Evolutionary conservation across 2,329 filamentous ascomycete genomes (phyloP).

Genomic region (Aspergillus ustus): DNA sequence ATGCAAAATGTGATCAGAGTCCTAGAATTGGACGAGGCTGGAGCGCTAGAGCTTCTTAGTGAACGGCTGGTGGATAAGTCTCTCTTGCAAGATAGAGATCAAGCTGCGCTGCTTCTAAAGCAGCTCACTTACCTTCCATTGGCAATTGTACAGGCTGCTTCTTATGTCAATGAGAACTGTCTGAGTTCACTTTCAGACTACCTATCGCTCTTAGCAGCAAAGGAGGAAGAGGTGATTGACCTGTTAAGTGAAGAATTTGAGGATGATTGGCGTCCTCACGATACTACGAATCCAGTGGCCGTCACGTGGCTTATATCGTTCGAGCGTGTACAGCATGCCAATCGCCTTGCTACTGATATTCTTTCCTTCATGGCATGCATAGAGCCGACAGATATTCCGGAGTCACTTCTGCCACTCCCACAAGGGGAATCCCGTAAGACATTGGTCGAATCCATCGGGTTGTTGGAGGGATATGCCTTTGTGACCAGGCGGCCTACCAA

Average conservation of each 20-base stretch:
- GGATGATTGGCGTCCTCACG: slow-evolving; percentile 11
- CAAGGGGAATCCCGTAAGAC: neutral
- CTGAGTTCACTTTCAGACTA: neutral
- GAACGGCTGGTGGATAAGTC: neutral
- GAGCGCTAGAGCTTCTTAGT: slow-evolving; percentile 5
- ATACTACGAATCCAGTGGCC: slow-evolving; percentile 11
- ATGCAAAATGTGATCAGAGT: no score
- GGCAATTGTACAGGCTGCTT: slow-evolving; percentile 32
- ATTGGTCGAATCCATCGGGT: slow-evolving; percentile 25
- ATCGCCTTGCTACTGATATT: slow-evolving; percentile 10
- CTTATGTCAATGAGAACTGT: slow-evolving; percentile 25
- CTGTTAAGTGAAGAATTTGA: slow-evolving; percentile 18
- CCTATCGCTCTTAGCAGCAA: slow-evolving; percentile 7
- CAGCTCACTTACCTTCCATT: slow-evolving; percentile 32
- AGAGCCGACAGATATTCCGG: slow-evolving; percentile 30
- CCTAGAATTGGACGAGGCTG: no score
- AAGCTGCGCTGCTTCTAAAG: slow-evolving; percentile 18
- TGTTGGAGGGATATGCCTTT: slow-evolving; percentile 30
- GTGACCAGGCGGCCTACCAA: slow-evolving; percentile 7
- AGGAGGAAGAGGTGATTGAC: slow-evolving; percentile 1
- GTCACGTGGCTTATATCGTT: slow-evolving; percentile 21
- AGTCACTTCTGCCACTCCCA: slow-evolving; percentile 27
- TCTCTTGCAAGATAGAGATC: slow-evolving; percentile 17
- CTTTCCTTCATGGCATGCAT: slow-evolving; percentile 39
- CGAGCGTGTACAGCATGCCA: slow-evolving; percentile 18